phyloP scores from a whole-genome alignment of 495 filamentous ascomycete species.

The Cenococcum geophilum region DNA sequence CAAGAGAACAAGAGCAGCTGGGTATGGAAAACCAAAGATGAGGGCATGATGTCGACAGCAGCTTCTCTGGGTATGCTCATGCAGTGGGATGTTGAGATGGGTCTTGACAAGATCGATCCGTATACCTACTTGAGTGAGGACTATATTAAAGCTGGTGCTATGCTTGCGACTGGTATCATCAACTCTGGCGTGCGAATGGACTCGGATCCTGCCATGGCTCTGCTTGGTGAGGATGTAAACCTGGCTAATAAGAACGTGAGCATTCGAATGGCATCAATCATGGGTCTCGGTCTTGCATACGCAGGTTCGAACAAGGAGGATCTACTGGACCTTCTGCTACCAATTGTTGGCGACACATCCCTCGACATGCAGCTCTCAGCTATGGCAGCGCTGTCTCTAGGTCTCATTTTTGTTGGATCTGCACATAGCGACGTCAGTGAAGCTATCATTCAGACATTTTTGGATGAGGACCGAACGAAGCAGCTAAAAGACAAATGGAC shows the following conservation, averaged over 20 bases:
- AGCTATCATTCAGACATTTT: slow-evolving; percentile 79
- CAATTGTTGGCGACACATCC: slow-evolving; percentile 74
- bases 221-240: slow-evolving; percentile 72
- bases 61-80: slow-evolving; percentile 86
- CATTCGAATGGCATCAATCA: slow-evolving; percentile 75
- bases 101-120: slow-evolving; percentile 85
- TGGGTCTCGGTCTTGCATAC: slow-evolving; percentile 92
- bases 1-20: slow-evolving; percentile 76
- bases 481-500: slow-evolving; percentile 97
- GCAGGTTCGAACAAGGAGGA: slow-evolving; percentile 87
- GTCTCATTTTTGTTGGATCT: slow-evolving; percentile 88
- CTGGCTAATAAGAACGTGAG: slow-evolving; percentile 67
- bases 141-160: slow-evolving; percentile 79
- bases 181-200: slow-evolving; percentile 86
- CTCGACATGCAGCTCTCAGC: slow-evolving; percentile 92
- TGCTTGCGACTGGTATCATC: slow-evolving; percentile 86
- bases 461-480: slow-evolving; percentile 80
- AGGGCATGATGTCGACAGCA: slow-evolving; percentile 92
- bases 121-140: slow-evolving; percentile 82
- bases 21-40: slow-evolving; percentile 99
- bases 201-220: slow-evolving; percentile 77
- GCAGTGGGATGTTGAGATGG: slow-evolving; percentile 84
- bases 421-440: slow-evolving; percentile 81
- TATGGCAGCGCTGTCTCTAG: slow-evolving; percentile 88
- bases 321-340: slow-evolving; percentile 69